Evolutionary conservation across 345 rosid genomes (phyloP), one percentile per base, ranked within the genome.

Genomic region (Lepidium aucheri): DNA sequence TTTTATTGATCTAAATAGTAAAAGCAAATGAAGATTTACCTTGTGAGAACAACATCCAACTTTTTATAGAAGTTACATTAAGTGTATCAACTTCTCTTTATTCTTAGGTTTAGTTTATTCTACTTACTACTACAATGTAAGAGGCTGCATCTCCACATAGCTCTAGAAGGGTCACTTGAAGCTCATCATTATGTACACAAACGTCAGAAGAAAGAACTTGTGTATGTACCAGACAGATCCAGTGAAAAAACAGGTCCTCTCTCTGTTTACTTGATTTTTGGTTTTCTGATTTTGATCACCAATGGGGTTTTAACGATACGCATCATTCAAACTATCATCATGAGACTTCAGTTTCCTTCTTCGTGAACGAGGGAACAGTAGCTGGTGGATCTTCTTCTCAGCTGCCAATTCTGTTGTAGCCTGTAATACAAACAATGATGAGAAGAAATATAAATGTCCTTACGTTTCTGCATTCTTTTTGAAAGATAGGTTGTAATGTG

Each of bases 351-450:
- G 34, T 72, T 88, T 93, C 86, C 91, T 93, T 50, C 97, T 67
- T 40, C 80, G 87, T 24, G 98, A 80, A 22, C 90, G 79, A 1
- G 96, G 97, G 80, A 90, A 86, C 41, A 88, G 34, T n/a, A 93
- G 80, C 70, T 84, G 91, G 45, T 77, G 88, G 58, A 90, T 88
- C 81, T 90, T 94, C 79, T 86, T 93, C 70, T 86, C 96, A 22
- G 98, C 98, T 50, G 87, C 87, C 56, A 71, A 59, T 67, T 84
- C 90, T 5, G 94, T 78, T 38, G 69, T 65, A 16, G 86, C 98
- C 98, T 93, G 83, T 43, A 26, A 0, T n/a, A 62, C 18, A 53
- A 4, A 42, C 41, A 73, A 28, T 26, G 63, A 60, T 9, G 36
- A 20, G 44, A 63, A 38, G 39, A 49, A 22, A 59, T 60, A 60